Evolutionary conservation across 192 early-diverging fungal genomes (phyloP).

Genomic region (Pilobolus umbonatus): DNA sequence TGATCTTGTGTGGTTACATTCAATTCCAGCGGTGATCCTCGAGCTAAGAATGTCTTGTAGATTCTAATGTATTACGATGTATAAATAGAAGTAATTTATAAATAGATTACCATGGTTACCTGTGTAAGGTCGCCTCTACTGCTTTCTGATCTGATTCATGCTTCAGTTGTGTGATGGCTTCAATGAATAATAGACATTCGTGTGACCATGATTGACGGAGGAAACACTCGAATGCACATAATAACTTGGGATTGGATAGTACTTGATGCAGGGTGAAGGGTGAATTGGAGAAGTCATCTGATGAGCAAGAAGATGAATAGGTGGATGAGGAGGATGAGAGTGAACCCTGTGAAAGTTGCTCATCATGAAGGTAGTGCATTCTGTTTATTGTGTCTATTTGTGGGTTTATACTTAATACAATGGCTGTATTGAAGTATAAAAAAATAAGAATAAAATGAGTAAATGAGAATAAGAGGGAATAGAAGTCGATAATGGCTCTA

Average conservation of each 20-base stretch:
- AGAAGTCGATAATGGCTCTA: not conserved
- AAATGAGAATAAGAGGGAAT: not conserved
- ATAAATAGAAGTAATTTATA: not conserved
- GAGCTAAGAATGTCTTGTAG: slow-evolving; percentile 25
- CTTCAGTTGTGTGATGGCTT: slow-evolving; percentile 22
- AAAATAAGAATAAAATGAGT: not conserved
- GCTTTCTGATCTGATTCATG: slow-evolving; percentile 7
- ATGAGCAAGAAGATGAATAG: slow-evolving; percentile 12
- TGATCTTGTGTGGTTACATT: slow-evolving; percentile 19
- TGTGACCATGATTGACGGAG: slow-evolving; percentile 23
- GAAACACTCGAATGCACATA: slow-evolving; percentile 21
- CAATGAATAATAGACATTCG: slow-evolving; percentile 31
- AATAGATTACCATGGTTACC: slow-evolving; percentile 1
- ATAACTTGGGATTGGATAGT: slow-evolving; percentile 16
- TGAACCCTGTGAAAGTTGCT: not conserved
- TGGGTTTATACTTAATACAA: not conserved
- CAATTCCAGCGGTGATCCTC: slow-evolving; percentile 22
- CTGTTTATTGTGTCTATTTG: not conserved
- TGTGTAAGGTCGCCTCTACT: slow-evolving; percentile 12
- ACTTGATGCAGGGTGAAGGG: slow-evolving; percentile 18
- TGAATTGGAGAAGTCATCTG: slow-evolving; percentile 6
- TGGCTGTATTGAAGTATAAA: not conserved
- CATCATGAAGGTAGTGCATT: slow-evolving; percentile 6
- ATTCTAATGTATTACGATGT: slow-evolving; percentile 20
- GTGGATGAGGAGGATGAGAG: slow-evolving; percentile 1